These are phyloP conservation scores for Candida tibetensis DNA, from an alignment of 805 yeast genomes.

Conservation along the genomic window DNA sequence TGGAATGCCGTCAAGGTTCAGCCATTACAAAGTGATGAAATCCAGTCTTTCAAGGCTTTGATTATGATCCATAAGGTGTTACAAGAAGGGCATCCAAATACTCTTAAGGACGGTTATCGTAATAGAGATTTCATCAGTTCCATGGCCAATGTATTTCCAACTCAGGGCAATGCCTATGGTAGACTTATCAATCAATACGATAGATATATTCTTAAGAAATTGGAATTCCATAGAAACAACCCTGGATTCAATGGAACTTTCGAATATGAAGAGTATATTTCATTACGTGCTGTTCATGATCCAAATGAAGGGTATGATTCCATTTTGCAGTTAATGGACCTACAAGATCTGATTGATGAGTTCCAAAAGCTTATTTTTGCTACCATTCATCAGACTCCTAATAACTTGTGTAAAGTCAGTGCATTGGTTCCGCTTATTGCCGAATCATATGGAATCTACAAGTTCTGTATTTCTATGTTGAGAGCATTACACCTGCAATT, in stretches of 20 bases:
- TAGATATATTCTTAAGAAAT: slow-evolving; percentile 62
- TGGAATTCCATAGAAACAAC: slow-evolving; percentile 79
- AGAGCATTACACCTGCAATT: slow-evolving; percentile 79
- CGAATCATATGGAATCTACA: slow-evolving; percentile 90
- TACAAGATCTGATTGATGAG: slow-evolving; percentile 81
- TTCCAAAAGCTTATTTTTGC: slow-evolving; percentile 76
- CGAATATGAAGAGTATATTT: slow-evolving; percentile 92
- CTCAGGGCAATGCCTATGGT: slow-evolving; percentile 54
- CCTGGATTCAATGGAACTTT: slow-evolving; percentile 92
- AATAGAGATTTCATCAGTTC: slow-evolving; percentile 77
- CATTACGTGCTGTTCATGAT: slow-evolving; percentile 81
- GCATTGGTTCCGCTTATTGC: slow-evolving; percentile 87
- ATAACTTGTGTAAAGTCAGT: slow-evolving; percentile 74
- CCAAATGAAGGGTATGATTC: slow-evolving; percentile 96
- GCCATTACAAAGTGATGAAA: slow-evolving; percentile 78
- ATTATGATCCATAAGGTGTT: slow-evolving; percentile 84
- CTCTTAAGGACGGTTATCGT: slow-evolving; percentile 73
- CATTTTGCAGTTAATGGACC: slow-evolving; percentile 74
- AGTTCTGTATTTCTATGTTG: slow-evolving; percentile 85
- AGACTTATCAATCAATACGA: slow-evolving; percentile 76
- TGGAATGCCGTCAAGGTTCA: slow-evolving; percentile 80
- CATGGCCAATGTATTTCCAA: slow-evolving; percentile 54
- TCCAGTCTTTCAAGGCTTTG: slow-evolving; percentile 82
- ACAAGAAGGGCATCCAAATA: slow-evolving; percentile 96
- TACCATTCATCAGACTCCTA: slow-evolving; percentile 56